phyloP scores from a whole-genome alignment of 257 asterid genomes.

The Thymus quinquecostatus region DNA sequence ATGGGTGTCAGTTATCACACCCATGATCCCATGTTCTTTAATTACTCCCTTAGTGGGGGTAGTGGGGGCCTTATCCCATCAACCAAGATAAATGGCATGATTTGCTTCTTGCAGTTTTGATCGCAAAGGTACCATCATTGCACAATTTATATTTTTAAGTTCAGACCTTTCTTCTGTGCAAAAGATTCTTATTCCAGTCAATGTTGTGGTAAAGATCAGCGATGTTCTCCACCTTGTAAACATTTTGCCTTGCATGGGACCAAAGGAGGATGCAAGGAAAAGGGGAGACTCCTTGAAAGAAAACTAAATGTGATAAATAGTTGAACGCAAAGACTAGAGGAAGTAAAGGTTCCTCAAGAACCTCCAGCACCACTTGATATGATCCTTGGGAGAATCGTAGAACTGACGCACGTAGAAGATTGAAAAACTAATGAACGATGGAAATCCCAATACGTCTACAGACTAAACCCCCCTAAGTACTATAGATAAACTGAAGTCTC shows the following conservation, averaged over 20 bases:
- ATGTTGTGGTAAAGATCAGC: constrained; percentile 92
- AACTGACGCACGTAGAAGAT: no score
- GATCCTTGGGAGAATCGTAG: no score
- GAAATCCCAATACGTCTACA: no score
- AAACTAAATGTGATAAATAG: constrained; percentile 9
- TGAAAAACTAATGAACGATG: no score
- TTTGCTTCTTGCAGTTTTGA: constrained; percentile 76
- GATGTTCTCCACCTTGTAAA: constrained; percentile 98
- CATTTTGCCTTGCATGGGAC: constrained; percentile 86
- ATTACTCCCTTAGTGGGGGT: no score
- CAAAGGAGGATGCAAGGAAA: constrained; percentile 5
- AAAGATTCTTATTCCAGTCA: constrained; percentile 95
- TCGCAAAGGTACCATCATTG: constrained; percentile 72
- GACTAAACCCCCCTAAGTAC: no score
- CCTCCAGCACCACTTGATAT: constrained; percentile 99
- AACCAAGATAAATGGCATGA: constrained; percentile 10
- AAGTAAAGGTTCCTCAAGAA: constrained; percentile 28
- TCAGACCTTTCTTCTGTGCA: constrained; percentile 97
- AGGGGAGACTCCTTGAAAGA: constrained; percentile 11
- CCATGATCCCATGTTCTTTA: no score
- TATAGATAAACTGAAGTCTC: no score
- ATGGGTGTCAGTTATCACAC: no score
- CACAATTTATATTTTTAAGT: constrained; percentile 82
- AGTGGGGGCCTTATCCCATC: not conserved
- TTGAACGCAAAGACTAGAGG: not conserved